Evolutionary conservation across 129 eudicot species (phyloP).

Genomic region (Silybum marianum): DNA sequence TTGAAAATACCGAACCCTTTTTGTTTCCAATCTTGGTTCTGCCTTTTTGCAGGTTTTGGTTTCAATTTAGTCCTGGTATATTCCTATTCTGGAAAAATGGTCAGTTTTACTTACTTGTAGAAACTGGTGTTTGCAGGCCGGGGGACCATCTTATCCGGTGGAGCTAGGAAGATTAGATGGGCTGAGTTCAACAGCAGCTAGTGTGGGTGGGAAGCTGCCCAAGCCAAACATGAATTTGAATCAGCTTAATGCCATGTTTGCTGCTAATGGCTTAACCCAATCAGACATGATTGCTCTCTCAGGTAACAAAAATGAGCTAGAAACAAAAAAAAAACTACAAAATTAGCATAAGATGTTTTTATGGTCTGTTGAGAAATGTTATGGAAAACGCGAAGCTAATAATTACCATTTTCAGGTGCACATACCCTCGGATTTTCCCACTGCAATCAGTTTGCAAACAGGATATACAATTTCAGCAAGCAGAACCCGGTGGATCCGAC

Average conservation of each 20-base stretch:
- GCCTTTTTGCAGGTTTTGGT: background rate
- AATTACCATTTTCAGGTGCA: constrained; percentile 49
- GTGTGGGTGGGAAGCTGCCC: constrained; percentile 77
- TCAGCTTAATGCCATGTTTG: constrained; percentile 73
- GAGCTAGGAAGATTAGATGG: constrained; percentile 90
- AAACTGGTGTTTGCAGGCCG: constrained; percentile 49
- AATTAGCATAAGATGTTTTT: background rate
- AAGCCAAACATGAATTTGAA: constrained; percentile 58
- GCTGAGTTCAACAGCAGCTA: constrained; percentile 56
- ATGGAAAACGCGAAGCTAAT: background rate
- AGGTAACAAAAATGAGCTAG: constrained; percentile 39
- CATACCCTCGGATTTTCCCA: constrained; percentile 93
- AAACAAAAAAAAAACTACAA: background rate
- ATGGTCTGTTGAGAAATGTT: background rate
- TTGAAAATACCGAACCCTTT: background rate
- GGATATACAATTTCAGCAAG: constrained; percentile 68
- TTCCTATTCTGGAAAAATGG: background rate
- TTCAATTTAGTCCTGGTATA: background rate
- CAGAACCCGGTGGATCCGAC: constrained; percentile 70
- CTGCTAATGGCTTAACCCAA: constrained; percentile 60
- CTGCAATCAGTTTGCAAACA: constrained; percentile 67
- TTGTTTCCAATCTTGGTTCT: background rate
- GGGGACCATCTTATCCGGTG: constrained; percentile 75
- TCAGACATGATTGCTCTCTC: constrained; percentile 92
- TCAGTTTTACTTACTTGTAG: background rate